Percentiles rank a stretch among this genome's conserved stretches.
phyloP scores from a whole-genome alignment of 1,284 basidiomycete species.

The Puccinia triticina region DNA sequence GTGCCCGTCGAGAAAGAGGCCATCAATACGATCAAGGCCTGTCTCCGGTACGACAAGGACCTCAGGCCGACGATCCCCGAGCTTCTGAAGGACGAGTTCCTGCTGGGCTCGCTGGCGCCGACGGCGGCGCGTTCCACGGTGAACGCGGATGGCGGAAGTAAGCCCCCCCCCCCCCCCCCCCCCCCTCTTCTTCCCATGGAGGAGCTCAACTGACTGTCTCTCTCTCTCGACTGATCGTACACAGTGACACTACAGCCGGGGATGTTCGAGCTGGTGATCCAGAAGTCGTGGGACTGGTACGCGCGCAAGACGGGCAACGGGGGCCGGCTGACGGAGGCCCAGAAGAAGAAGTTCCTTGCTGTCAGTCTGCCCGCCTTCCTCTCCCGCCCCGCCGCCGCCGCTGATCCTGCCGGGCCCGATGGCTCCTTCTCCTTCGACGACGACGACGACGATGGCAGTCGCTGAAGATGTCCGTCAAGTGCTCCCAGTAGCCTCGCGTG shows the following conservation, averaged over 20 bases:
- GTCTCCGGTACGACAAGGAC: conserved; percentile 73
- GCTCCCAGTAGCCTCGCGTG: conserved; percentile 15
- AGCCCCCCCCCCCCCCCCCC: no score
- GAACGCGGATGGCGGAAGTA: conserved; percentile 2
- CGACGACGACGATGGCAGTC: no score
- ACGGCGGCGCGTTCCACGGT: background rate
- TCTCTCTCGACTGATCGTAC: no score
- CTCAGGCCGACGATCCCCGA: conserved; percentile 78
- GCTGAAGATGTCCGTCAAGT: conserved; percentile 17
- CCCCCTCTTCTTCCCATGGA: no score
- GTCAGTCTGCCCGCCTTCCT: background rate
- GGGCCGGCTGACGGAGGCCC: conserved; percentile 13
- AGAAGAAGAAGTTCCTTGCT: conserved; percentile 38
- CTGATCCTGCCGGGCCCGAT: no score
- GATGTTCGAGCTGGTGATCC: conserved; percentile 31
- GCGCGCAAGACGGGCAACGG: conserved; percentile 22
- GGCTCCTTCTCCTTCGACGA: no score
- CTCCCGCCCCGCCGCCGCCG: background rate
- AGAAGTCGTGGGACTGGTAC: conserved; percentile 46
- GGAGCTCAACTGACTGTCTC: no score
- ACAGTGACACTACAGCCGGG: conserved; percentile 26
- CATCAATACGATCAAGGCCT: conserved; percentile 73
- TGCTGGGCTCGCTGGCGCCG: conserved; percentile 53
- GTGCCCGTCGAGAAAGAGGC: conserved; percentile 70
- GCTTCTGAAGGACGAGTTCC: conserved; percentile 62